Base-by-base conservation (phyloP, 441 rosid species). In the Omphalea diandra region DNA sequence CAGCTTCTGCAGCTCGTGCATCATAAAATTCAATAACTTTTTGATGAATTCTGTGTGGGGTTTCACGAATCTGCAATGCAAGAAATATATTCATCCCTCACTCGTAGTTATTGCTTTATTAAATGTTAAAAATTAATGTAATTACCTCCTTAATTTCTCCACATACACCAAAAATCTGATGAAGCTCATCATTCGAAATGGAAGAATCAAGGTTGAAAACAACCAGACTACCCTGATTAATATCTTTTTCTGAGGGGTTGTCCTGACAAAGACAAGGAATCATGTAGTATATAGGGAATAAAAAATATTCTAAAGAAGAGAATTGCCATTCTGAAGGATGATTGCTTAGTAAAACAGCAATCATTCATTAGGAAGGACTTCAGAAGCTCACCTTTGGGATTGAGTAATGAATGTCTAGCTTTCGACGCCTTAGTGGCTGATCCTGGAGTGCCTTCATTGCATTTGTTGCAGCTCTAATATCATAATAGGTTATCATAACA, bases 141-240 rank as follows among this genome's bases (percentile, higher is more conserved):
- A 47, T 68, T 50, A 85, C 92, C 87, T 84, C 88, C 71, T 82
- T 85, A 72, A 87, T 76, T 70, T 87, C 87, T 68, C 92, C 92
- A 35, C 73, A 84, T 15, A 47, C 74, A 54, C 86, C 80, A 73
- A 87, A 87, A 46, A 81, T 84, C 67, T 70, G 82, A 74, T 11
- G 83, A 68, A 87, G 85, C 55, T 83, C 82, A 7, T 85, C 86
- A 77, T 80, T 80, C 68, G 92, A 81, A 70, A 85, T 79, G 68
- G 88, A 81, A 57, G 83, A 65, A 75, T 85, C 88, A 1, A 85
- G 80, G 76, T 82, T 80, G 65, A 78, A 83, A 47, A 77, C 79
- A 49, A 81, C 79, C 62, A 87, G 82, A 60, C 82, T 82, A 24
- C 88, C 92, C 70, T 81, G 86, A 77, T 85, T 84, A 43, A 83